Conservation (phyloP, 192 early-diverging fungal species). For the Spizellomyces punctatus region DNA sequence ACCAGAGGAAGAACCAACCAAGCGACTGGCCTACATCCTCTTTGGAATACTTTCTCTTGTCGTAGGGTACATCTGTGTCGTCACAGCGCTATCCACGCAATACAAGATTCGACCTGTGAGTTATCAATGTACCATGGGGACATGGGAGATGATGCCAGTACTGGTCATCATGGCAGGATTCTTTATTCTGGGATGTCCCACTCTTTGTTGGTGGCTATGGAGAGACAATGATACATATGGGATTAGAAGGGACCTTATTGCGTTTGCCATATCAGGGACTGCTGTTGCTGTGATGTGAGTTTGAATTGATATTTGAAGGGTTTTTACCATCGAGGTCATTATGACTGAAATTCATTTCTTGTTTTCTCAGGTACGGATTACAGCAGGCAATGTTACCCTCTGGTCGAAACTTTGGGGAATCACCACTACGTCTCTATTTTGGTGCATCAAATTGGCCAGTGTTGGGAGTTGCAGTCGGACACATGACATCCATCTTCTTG, state of each 20-base stretch:
- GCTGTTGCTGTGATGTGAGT: slow-evolving; percentile 27
- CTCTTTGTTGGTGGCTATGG: slow-evolving; percentile 29
- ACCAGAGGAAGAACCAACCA: not conserved
- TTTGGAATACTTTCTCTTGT: not conserved
- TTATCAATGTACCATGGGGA: slow-evolving; percentile 16
- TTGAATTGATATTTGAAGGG: not conserved
- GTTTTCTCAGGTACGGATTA: slow-evolving; percentile 9
- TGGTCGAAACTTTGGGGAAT: slow-evolving; percentile 21
- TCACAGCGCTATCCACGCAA: slow-evolving; percentile 4
- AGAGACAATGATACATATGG: slow-evolving; percentile 37
- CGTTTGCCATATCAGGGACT: slow-evolving; percentile 16
- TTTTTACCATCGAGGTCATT: not conserved
- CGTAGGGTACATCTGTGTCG: slow-evolving; percentile 4
- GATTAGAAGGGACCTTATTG: slow-evolving; percentile 27
- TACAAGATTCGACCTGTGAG: slow-evolving; percentile 3
- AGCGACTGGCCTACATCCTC: slow-evolving; percentile 14
- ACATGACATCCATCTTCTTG: slow-evolving; percentile 28
- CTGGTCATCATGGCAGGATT: slow-evolving; percentile 12
- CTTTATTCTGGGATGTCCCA: slow-evolving; percentile 23
- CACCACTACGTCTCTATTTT: slow-evolving; percentile 26
- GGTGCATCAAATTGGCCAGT: slow-evolving; percentile 31
- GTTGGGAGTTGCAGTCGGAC: slow-evolving; percentile 23
- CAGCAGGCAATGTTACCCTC: slow-evolving; percentile 22
- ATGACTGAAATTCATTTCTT: not conserved
- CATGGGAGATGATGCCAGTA: slow-evolving; percentile 29